Percentiles rank a stretch among this genome's conserved stretches.
These are phyloP conservation scores for Ceratobasidium sp. DNA, from an alignment of 1,284 basidiomycete species.

Conservation along the genomic window DNA sequence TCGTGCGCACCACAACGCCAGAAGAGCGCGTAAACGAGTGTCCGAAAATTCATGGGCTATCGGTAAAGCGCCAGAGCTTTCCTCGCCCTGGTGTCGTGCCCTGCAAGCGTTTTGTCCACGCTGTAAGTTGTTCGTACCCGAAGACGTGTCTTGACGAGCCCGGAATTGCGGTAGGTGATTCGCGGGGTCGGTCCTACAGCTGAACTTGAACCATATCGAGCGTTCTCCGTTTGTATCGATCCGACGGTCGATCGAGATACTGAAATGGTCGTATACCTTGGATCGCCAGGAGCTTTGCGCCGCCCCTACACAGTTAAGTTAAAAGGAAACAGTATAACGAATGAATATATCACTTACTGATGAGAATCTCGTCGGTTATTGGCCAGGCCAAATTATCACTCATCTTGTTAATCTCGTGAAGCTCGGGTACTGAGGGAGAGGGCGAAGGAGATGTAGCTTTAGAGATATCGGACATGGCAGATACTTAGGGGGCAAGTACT, in stretches of 20 bases:
- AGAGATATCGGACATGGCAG: too few relatives aligned
- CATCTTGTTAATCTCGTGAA: not conserved
- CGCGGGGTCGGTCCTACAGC: constrained; percentile 3
- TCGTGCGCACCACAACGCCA: constrained; percentile 1
- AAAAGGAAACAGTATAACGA: not conserved
- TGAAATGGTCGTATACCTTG: not conserved
- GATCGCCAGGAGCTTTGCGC: not conserved
- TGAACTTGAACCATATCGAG: constrained; percentile 7
- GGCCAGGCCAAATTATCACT: not conserved
- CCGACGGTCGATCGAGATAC: not conserved
- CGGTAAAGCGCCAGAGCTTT: not conserved
- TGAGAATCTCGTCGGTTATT: not conserved
- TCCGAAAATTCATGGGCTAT: not conserved
- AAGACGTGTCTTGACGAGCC: constrained; percentile 8
- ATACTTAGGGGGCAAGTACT: too few relatives aligned
- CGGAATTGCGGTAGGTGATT: not conserved
- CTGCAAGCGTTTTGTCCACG: not conserved
- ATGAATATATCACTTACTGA: not conserved
- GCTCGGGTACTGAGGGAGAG: too few relatives aligned
- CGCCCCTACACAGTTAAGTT: not conserved
- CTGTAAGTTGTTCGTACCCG: not conserved
- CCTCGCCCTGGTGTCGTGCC: not conserved
- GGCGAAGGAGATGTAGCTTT: too few relatives aligned
- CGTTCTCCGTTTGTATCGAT: not conserved
- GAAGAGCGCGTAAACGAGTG: not conserved